Evolutionary conservation across 1,284 basidiomycete genomes (phyloP).

Genomic region (Moesziomyces globuligerus): DNA sequence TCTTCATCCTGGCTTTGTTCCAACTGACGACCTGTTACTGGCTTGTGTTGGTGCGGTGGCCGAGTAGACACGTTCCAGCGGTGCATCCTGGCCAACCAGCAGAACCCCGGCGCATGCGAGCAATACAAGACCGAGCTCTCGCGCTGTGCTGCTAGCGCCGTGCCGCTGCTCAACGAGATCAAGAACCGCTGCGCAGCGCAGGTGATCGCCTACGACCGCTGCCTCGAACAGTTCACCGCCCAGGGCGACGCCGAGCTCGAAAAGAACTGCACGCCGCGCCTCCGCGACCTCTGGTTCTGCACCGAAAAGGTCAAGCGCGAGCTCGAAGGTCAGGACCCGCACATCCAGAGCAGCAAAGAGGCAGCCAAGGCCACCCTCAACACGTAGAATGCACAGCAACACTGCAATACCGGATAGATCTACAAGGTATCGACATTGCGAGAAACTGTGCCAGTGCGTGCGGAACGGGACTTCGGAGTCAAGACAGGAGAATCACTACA

Average conservation of each 20-base stretch:
- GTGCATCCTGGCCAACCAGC: constrained; percentile 60
- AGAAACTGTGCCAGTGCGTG: neutral
- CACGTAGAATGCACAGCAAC: constrained; percentile 3
- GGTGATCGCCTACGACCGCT: constrained; percentile 60
- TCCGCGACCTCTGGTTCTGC: constrained; percentile 57
- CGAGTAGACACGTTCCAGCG: constrained; percentile 55
- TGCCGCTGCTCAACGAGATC: constrained; percentile 58
- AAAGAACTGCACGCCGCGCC: constrained; percentile 52
- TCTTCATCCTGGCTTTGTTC: neutral
- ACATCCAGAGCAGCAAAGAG: constrained; percentile 16
- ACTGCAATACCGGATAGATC: neutral
- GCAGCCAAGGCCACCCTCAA: constrained; percentile 28
- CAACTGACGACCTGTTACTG: no score
- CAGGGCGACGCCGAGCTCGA: constrained; percentile 56
- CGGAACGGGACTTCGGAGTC: no score
- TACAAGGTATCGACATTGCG: constrained; percentile 1
- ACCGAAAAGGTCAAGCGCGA: constrained; percentile 60
- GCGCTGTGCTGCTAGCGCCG: constrained; percentile 57
- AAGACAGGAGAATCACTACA: constrained; percentile 1
- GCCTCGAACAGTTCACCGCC: constrained; percentile 41
- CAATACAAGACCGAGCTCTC: constrained; percentile 50
- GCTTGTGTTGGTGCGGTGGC: neutral
- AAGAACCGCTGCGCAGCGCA: constrained; percentile 54
- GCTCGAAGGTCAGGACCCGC: constrained; percentile 21
- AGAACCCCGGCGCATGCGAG: constrained; percentile 48